Conservation (phyloP, 305 asterid species). For the Lippia alba region DNA sequence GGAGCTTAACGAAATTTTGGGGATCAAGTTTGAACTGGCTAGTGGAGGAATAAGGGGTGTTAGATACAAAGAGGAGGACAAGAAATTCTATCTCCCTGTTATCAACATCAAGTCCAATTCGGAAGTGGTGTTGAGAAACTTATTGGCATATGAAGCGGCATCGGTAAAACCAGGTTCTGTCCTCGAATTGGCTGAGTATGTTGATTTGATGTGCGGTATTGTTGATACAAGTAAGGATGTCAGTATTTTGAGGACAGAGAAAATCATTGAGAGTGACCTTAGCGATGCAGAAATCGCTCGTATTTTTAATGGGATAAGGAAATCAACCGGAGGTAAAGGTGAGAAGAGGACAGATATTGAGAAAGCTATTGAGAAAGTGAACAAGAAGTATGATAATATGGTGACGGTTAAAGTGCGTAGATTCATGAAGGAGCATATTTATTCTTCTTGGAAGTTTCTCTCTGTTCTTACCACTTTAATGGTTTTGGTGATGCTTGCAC, state of each 20-base stretch:
- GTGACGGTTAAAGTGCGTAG: slow-evolving; percentile 6
- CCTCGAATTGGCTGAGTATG: too few relatives aligned
- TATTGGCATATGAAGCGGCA: too few relatives aligned
- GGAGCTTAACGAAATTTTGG: slow-evolving; percentile 31
- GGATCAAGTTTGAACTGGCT: slow-evolving; percentile 25
- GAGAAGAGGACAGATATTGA: not conserved
- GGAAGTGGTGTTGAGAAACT: slow-evolving; percentile 53
- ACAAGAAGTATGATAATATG: not conserved
- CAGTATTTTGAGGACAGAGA: slow-evolving; percentile 8
- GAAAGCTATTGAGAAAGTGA: slow-evolving; percentile 10
- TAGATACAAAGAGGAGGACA: slow-evolving; percentile 23
- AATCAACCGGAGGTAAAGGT: not conserved
- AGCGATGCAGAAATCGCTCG: slow-evolving; percentile 17
- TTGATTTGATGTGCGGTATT: too few relatives aligned
- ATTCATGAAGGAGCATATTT: not conserved
- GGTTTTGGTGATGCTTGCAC: slow-evolving; percentile 8
- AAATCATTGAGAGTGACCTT: slow-evolving; percentile 24
- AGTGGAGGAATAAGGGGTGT: slow-evolving; percentile 43
- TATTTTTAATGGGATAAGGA: slow-evolving; percentile 35
- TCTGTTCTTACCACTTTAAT: not conserved
- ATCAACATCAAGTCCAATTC: slow-evolving; percentile 43
- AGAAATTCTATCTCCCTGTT: slow-evolving; percentile 39
- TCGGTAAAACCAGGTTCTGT: too few relatives aligned
- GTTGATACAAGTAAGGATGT: slow-evolving; percentile 28
- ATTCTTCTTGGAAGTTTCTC: not conserved